These are phyloP conservation scores for Leccinum pellstonianum DNA, from an alignment of 768 basidiomycete genomes.

Conservation along the genomic window DNA sequence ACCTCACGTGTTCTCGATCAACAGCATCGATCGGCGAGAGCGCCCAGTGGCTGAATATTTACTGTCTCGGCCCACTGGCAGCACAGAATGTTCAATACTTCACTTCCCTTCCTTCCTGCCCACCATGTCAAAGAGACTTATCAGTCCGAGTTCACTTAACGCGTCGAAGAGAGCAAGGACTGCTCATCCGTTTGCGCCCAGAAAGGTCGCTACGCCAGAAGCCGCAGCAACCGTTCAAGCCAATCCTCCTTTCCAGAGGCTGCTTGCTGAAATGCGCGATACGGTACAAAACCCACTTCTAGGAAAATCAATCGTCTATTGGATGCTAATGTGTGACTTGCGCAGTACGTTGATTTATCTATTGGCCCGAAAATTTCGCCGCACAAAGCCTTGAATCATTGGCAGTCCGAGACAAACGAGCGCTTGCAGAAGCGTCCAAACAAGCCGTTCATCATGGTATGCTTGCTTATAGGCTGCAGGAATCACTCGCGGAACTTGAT, in stretches of 20 bases:
- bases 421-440: slow-evolving; percentile 67
- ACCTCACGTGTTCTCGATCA: slow-evolving; percentile 23
- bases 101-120: background rate
- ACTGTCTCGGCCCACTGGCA: background rate
- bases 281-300: slow-evolving; percentile 34
- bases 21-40: slow-evolving; percentile 9
- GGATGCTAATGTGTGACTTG: slow-evolving; percentile 92
- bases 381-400: background rate
- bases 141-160: slow-evolving; percentile 12
- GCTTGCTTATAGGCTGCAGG: slow-evolving; percentile 35
- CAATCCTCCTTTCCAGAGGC: slow-evolving; percentile 59
- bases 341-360: slow-evolving; percentile 47
- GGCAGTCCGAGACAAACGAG: slow-evolving; percentile 77
- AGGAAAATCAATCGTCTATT: slow-evolving; percentile 74
- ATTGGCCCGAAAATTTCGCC: background rate
- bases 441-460: slow-evolving; percentile 44
- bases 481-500: slow-evolving; percentile 54
- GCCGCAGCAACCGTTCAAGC: slow-evolving; percentile 63
- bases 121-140: slow-evolving; percentile 29
- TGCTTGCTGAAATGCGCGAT: slow-evolving; percentile 46
- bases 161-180: slow-evolving; percentile 39
- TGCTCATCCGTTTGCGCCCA: slow-evolving; percentile 42
- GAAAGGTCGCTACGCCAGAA: slow-evolving; percentile 63
- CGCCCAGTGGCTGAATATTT: background rate
- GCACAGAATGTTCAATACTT: background rate